Conservation (phyloP, 805 yeast species). For the Grigorovia jiainica region DNA sequence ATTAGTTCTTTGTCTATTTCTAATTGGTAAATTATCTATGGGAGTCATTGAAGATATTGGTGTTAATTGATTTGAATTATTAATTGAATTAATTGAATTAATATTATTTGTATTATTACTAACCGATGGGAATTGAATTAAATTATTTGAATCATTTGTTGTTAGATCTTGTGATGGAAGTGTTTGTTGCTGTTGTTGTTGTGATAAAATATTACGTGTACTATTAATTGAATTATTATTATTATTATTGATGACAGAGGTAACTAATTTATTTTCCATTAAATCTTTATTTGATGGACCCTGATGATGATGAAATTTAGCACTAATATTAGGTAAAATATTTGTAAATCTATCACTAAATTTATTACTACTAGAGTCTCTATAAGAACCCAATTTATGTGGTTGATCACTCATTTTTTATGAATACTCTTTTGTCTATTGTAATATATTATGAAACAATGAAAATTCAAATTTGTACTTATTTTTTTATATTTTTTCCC, state of each 20-base stretch:
- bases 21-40: constrained; percentile 1
- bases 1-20: constrained; percentile 5
- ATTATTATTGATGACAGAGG: constrained; percentile 2
- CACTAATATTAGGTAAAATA: constrained; percentile 28
- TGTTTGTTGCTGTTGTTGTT: too few relatives aligned
- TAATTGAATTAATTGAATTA: background rate
- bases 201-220: constrained; percentile 2
- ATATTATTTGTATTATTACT: background rate
- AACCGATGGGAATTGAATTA: constrained; percentile 5
- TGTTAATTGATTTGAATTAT: background rate
- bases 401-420: constrained; percentile 4
- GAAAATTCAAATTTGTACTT: too few relatives aligned
- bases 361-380: constrained; percentile 25
- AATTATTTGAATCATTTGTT: constrained; percentile 1
- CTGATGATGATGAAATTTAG: constrained; percentile 23
- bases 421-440: background rate
- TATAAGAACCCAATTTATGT: constrained; percentile 27
- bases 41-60: constrained; percentile 3
- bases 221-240: constrained; percentile 4
- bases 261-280: constrained; percentile 3
- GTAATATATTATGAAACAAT: too few relatives aligned
- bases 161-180: background rate
- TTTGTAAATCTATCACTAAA: constrained; percentile 28
- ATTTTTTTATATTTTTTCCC: too few relatives aligned
- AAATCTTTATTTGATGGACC: constrained; percentile 3